Base-by-base conservation (phyloP, 129 eudicot species). In the Chrysanthemum makinoi region DNA sequence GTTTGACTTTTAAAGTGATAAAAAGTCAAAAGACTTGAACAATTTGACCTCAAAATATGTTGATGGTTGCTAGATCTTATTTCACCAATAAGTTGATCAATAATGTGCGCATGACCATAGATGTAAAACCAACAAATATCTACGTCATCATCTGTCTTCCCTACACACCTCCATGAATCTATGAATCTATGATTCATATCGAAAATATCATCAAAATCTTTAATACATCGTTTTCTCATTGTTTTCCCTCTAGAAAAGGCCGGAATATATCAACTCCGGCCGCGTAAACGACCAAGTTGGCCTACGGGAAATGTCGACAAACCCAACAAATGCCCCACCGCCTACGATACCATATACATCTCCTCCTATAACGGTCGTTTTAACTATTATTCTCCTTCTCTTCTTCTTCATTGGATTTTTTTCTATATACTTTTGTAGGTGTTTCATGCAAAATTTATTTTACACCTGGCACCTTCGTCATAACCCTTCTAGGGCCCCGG, bases 331-430 rank as follows among this genome's bases (percentile, higher is more conserved):
- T 7, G 79, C 96, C 13, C 62, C 74, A 4, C 67, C 79, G 13
- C 72, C 83, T 15, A 72, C 88, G 0, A 61, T 68, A 14, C 49
- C 72, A 3, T 84, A 79, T 56, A 6, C 81, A 6, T 67, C 83
- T 33, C 95, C 89, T 1, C 87, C 98, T 0, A 12, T 89, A 3
- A 78, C 91, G 53, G 77, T 93, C 5, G 20, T 87, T 39, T 54
- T 89, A 28, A 92, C 91, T 18, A 18, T 89, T 18, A 67, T 82
- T 46, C 74, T 89, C 43, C 85, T 93, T 26, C 54, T 83, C 1
- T 75, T 87, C 49, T 85, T 93, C 70, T 82, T 87, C 22, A 30
- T 82, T 2, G 85, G 90, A 11, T 87, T 93, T 43, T 89, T 83
- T 55, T 77, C 89, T 0, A 57, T 87, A 18, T 87, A 80, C 59